phyloP scores from a whole-genome alignment of 2,329 filamentous ascomycete genomes.

The Diaporthe citrichinensis region DNA sequence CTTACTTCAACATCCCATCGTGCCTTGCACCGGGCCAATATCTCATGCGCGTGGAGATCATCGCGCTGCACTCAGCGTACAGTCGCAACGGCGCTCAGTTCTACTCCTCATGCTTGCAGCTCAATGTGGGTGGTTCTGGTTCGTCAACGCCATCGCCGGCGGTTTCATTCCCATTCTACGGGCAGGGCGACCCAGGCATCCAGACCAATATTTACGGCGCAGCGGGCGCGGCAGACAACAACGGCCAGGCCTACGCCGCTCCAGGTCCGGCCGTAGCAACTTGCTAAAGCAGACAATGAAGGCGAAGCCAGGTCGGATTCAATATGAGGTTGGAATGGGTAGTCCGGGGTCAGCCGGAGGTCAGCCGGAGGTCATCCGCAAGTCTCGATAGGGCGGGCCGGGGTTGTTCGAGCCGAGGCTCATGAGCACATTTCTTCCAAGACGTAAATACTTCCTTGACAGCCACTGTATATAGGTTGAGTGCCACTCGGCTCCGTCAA shows the following conservation, averaged over 20 bases:
- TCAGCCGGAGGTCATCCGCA: neutral
- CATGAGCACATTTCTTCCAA: neutral
- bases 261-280: conserved; percentile 54
- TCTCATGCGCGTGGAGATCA: conserved; percentile 67
- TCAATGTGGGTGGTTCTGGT: conserved; percentile 56
- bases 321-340: neutral
- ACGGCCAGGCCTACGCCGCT: conserved; percentile 55
- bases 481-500: conserved; percentile 2
- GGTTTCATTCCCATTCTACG: conserved; percentile 62
- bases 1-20: conserved; percentile 63
- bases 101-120: conserved; percentile 60
- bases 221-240: conserved; percentile 57
- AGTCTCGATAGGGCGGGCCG: neutral
- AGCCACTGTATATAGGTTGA: conserved; percentile 26
- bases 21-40: conserved; percentile 68
- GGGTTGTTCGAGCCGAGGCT: conserved; percentile 8
- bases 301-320: neutral
- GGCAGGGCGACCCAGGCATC: conserved; percentile 60
- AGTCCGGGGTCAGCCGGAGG: neutral
- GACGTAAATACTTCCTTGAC: conserved; percentile 7
- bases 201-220: conserved; percentile 62
- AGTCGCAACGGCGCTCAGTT: conserved; percentile 56
- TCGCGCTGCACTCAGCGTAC: conserved; percentile 66
- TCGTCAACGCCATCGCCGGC: conserved; percentile 51
- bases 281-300: conserved; percentile 45